Evolutionary conservation across 2,329 filamentous ascomycete species (phyloP).

Genomic region (Fusarium anthophilum): DNA sequence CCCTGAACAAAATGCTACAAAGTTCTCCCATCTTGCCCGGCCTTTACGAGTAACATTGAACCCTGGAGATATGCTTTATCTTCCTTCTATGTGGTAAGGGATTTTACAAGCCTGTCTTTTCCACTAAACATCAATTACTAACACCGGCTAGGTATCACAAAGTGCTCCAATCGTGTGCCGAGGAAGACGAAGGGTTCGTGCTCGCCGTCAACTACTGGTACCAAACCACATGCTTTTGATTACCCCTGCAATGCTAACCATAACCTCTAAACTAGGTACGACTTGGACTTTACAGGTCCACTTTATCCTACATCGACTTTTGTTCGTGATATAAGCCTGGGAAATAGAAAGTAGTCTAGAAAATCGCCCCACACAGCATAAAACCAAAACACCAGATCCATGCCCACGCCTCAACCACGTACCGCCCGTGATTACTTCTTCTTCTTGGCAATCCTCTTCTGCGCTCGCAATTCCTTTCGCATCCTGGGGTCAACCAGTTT

Average conservation of each 20-base stretch:
- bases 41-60: conserved; percentile 75
- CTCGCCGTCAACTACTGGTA: conserved; percentile 86
- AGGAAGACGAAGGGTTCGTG: conserved; percentile 77
- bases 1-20: conserved; percentile 59
- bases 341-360: conserved; percentile 11
- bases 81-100: conserved; percentile 79
- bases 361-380: conserved; percentile 13
- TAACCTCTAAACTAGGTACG: conserved; percentile 66
- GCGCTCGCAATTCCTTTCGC: conserved; percentile 84
- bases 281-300: conserved; percentile 78
- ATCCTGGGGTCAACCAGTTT: conserved; percentile 75
- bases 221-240: conserved; percentile 26
- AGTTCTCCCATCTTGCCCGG: conserved; percentile 66
- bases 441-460: conserved; percentile 82
- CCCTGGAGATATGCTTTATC: conserved; percentile 82
- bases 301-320: conserved; percentile 72
- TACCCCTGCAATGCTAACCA: not conserved
- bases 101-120: no score
- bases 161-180: conserved; percentile 74
- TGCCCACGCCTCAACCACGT: not conserved
- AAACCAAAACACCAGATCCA: conserved; percentile 24
- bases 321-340: conserved; percentile 52
- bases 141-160: conserved; percentile 75
- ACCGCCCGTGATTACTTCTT: conserved; percentile 55
- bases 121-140: not conserved